Base-by-base conservation (phyloP, 768 basidiomycete genomes). In the Boletus rufocinnamomeus region DNA sequence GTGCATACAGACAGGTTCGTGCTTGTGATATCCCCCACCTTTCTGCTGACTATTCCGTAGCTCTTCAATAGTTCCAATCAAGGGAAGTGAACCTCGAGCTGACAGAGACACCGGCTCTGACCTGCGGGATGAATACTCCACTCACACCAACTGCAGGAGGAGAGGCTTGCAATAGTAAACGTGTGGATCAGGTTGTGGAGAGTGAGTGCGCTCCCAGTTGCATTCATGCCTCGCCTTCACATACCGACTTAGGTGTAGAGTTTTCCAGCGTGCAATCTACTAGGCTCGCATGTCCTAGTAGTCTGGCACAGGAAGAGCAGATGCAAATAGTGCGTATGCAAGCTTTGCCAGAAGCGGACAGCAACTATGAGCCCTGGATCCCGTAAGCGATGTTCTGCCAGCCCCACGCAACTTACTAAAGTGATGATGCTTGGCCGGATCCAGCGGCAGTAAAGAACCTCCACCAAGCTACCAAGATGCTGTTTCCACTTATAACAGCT, bases 391-490 rank as follows among this genome's bases (percentile, higher is more conserved):
- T 45, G 23, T 48, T 19, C 27, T 14, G 7, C n/a, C n/a, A n/a
- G n/a, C 6, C 28, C 35, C 8, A 8, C 4, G 28, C 4, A 38
- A 45, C 23, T 21, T 49, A 10, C 4, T 50, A 40, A 47, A 21
- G 2, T n/a, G 17, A 52, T 25, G 11, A 58, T 3, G 7, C n/a
- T 27, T 48, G 19, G 9, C 6, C 3, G 4, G n/a, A 43, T 14
- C 16, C 16, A 35, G 63, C 5, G 55, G 50, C 16, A 37, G 16
- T 8, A 27, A 56, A 6, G 60, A 54, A 17, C 57, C 60, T 44
- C 64, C 63, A 16, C 63, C 64, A 21, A 65, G 57, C 21, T 63
- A 63, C 13, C n/a, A 66, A 21, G 64, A 59, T 6, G 43, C 38
- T 11, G 10, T 48, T 32, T 45, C 54, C 28, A 17, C 43, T 37